These are phyloP conservation scores for Dactylellina leptospora DNA, from an alignment of 2,329 filamentous ascomycete genomes.

Conservation along the genomic window DNA sequence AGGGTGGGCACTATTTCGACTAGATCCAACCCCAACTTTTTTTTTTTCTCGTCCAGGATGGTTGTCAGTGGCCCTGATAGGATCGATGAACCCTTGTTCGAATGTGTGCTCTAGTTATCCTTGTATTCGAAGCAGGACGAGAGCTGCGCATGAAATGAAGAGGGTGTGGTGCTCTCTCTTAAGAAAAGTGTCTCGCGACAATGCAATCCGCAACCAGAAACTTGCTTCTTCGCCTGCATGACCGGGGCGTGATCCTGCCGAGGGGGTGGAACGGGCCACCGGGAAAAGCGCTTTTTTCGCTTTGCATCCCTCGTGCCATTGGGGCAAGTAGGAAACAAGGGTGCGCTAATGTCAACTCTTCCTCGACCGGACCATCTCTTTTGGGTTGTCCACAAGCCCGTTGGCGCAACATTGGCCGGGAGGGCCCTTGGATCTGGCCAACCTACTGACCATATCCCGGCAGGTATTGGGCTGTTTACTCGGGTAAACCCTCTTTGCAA, in stretches of 20 bases:
- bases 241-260: conserved; percentile 10
- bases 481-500: conserved; percentile 25
- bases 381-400: conserved; percentile 16
- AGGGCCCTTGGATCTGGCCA: conserved; percentile 10
- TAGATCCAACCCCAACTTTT: conserved; percentile 45
- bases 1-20: too few species aligned
- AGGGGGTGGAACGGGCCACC: conserved; percentile 20
- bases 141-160: conserved; percentile 12
- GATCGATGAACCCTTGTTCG: conserved; percentile 42
- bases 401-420: conserved; percentile 34
- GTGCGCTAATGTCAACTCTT: conserved; percentile 29
- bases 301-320: not conserved
- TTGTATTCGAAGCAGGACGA: conserved; percentile 26
- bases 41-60: not conserved
- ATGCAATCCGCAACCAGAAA: not conserved
- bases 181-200: conserved; percentile 43
- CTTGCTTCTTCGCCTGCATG: conserved; percentile 41
- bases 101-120: conserved; percentile 13
- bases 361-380: conserved; percentile 3
- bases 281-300: conserved; percentile 4
- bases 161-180: conserved; percentile 32
- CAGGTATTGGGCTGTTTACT: conserved; percentile 25
- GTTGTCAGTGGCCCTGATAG: conserved; percentile 33
- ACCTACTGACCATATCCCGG: conserved; percentile 23
- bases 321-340: conserved; percentile 1